phyloP scores from a whole-genome alignment of 345 rosid genomes.

The Psidium friedrichsthalianum region DNA sequence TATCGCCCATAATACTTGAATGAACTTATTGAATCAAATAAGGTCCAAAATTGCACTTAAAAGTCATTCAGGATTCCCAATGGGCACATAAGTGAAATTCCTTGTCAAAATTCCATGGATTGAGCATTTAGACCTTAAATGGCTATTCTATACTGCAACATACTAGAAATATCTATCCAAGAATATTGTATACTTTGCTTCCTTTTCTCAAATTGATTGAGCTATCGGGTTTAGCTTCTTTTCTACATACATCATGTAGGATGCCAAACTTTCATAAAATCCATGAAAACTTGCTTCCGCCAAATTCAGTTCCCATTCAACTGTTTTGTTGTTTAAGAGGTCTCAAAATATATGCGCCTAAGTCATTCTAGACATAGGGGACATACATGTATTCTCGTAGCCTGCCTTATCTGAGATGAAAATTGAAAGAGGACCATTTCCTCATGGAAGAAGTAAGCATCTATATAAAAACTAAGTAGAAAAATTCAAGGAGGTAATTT shows the following conservation, averaged over 20 bases:
- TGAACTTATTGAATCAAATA: not conserved
- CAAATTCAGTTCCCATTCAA: not conserved
- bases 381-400: not conserved
- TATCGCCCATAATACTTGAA: not conserved
- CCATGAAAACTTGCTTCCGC: too few species aligned
- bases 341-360: not conserved
- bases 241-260: not conserved
- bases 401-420: not conserved
- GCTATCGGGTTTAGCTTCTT: not conserved
- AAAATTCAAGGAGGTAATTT: not conserved
- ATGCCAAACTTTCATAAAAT: not conserved
- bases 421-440: not conserved
- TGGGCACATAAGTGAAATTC: not conserved
- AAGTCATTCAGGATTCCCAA: not conserved
- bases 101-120: not conserved
- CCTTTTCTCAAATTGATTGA: not conserved
- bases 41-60: not conserved
- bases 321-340: not conserved
- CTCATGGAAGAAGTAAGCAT: not conserved
- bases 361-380: not conserved
- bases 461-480: not conserved
- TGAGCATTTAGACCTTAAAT: not conserved
- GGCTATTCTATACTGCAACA: not conserved
- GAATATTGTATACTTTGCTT: not conserved
- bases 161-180: not conserved